Conservation (phyloP, 73 alveolate genomes). For the Tetrahymena malaccensis region DNA sequence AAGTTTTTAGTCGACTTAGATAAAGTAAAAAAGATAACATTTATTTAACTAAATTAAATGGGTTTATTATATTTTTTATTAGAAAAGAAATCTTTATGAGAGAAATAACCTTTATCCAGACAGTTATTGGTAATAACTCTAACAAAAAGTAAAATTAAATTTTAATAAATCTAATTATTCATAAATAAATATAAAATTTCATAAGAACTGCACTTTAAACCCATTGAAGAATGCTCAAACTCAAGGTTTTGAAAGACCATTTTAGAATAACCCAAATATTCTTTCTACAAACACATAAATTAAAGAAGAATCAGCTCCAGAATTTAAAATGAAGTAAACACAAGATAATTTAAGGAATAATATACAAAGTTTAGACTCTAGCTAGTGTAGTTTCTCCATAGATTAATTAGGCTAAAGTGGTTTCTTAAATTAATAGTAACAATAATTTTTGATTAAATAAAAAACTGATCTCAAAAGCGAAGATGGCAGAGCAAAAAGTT, state of each 20-base stretch:
- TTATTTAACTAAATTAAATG: neutral
- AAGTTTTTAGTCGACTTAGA: slow-evolving; percentile 35
- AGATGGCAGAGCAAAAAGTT: neutral
- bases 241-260: neutral
- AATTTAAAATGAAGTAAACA: neutral
- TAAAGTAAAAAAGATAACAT: neutral
- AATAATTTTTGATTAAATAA: neutral
- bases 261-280: neutral
- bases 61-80: neutral
- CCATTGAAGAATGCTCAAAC: neutral
- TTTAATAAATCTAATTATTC: neutral
- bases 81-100: slow-evolving; percentile 8
- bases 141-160: neutral
- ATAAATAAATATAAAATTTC: neutral
- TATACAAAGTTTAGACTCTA: neutral
- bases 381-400: neutral
- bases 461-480: neutral
- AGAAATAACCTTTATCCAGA: neutral
- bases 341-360: neutral
- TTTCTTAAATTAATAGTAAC: neutral
- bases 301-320: neutral
- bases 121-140: neutral
- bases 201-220: neutral
- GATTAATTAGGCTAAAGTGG: neutral
- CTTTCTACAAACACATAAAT: neutral